Percentiles rank a stretch among this genome's conserved stretches.
phyloP scores from a whole-genome alignment of 2,329 filamentous ascomycete genomes.

The Aureobasidium sp. region DNA sequence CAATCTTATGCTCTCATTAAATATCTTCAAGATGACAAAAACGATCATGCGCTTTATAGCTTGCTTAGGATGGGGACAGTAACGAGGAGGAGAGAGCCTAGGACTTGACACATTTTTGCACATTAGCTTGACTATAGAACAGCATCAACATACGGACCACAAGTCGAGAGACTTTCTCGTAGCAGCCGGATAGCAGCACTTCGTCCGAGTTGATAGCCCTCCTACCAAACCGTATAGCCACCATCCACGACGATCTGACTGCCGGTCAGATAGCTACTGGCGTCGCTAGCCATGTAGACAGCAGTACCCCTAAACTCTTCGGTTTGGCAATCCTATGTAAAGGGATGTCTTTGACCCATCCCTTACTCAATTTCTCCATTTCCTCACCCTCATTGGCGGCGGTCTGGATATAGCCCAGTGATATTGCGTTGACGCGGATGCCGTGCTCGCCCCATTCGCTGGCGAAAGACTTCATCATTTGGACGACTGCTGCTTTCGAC shows the following conservation, averaged over 20 bases:
- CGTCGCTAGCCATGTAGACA: conserved; percentile 28
- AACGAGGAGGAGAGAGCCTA: not conserved
- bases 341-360: conserved; percentile 32
- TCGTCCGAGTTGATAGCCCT: not conserved
- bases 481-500: conserved; percentile 26
- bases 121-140: not conserved
- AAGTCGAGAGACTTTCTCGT: too few species aligned
- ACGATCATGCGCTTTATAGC: not conserved
- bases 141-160: too few species aligned
- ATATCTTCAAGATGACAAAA: not conserved
- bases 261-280: conserved; percentile 26
- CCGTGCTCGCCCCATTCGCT: conserved; percentile 25
- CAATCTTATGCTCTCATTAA: not conserved
- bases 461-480: conserved; percentile 30
- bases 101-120: not conserved
- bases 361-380: conserved; percentile 25
- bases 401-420: conserved; percentile 27
- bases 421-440: conserved; percentile 27
- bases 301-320: conserved; percentile 31
- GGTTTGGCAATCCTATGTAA: conserved; percentile 30
- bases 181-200: not conserved
- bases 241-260: conserved; percentile 28
- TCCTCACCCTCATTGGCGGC: conserved; percentile 30
- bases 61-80: not conserved
- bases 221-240: conserved; percentile 23